These are phyloP conservation scores for Candida sanyaensis DNA, from an alignment of 1,139 yeast species.

Conservation along the genomic window DNA sequence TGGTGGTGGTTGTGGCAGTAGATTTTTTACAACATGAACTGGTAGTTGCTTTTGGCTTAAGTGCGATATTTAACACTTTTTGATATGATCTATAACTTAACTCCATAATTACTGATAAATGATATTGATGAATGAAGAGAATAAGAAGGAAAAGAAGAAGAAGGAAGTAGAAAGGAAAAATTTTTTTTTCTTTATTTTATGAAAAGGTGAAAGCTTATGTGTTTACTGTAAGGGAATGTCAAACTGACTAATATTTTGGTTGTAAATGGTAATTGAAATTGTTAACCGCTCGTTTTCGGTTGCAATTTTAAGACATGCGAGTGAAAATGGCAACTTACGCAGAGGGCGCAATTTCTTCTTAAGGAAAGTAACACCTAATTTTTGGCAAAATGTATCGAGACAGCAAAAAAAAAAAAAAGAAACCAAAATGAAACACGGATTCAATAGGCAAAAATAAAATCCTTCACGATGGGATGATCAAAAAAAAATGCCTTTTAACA, in stretches of 20 bases:
- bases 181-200: not conserved
- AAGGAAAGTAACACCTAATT: slow-evolving; percentile 2
- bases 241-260: slow-evolving; percentile 4
- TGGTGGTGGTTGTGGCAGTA: slow-evolving; percentile 15
- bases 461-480: too few species aligned
- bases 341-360: not conserved
- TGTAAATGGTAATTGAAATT: slow-evolving; percentile 5
- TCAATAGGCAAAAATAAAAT: too few species aligned
- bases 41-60: slow-evolving; percentile 19
- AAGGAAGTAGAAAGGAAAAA: not conserved
- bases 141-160: not conserved
- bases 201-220: not conserved
- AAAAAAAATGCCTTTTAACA: too few species aligned
- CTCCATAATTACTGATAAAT: slow-evolving; percentile 8
- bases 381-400: not conserved
- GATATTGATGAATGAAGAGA: not conserved
- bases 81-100: slow-evolving; percentile 40
- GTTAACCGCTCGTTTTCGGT: slow-evolving; percentile 11
- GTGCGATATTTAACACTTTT: slow-evolving; percentile 40
- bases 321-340: slow-evolving; percentile 5
- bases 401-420: not conserved
- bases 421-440: not conserved
- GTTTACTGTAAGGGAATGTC: slow-evolving; percentile 3
- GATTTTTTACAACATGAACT: slow-evolving; percentile 5
- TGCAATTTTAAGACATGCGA: slow-evolving; percentile 6